Evolutionary conservation across 202 grass and related monocot species (phyloP).

Genomic region (Setaria viridis): DNA sequence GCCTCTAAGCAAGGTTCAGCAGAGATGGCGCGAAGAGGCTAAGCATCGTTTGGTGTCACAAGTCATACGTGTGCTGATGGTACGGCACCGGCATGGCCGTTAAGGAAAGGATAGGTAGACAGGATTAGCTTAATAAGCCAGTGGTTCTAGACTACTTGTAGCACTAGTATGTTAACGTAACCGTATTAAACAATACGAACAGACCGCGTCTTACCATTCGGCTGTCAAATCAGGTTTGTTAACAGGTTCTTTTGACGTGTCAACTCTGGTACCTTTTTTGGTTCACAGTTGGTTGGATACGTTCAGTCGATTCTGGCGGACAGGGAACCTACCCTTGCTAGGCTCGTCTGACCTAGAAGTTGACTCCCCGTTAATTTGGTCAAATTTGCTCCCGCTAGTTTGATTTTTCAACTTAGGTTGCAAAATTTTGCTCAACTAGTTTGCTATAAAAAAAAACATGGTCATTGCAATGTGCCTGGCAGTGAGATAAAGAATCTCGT

Average conservation of each 20-base stretch:
- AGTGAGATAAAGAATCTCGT: not conserved
- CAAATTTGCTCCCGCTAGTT: not conserved
- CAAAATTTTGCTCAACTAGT: not conserved
- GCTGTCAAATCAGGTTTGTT: constrained; percentile 23
- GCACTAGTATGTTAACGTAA: not conserved
- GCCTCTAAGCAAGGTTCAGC: not conserved
- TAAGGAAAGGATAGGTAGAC: not conserved
- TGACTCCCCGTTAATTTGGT: not conserved
- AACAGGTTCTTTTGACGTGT: constrained; percentile 13
- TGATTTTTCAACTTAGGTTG: not conserved
- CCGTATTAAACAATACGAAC: not conserved
- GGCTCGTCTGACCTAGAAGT: not conserved
- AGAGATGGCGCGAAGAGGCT: not conserved
- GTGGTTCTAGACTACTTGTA: not conserved
- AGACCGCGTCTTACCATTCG: not conserved
- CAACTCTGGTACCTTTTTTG: not conserved
- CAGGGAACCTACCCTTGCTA: not conserved
- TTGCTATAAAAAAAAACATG: not conserved
- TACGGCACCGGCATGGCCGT: not conserved
- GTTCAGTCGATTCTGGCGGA: not conserved
- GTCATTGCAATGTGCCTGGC: not conserved
- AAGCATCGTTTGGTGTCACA: not conserved
- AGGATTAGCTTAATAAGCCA: not conserved
- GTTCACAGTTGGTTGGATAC: not conserved
- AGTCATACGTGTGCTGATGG: not conserved